phyloP scores from a whole-genome alignment of 129 eudicot species.

The Cynara cardunculus region DNA sequence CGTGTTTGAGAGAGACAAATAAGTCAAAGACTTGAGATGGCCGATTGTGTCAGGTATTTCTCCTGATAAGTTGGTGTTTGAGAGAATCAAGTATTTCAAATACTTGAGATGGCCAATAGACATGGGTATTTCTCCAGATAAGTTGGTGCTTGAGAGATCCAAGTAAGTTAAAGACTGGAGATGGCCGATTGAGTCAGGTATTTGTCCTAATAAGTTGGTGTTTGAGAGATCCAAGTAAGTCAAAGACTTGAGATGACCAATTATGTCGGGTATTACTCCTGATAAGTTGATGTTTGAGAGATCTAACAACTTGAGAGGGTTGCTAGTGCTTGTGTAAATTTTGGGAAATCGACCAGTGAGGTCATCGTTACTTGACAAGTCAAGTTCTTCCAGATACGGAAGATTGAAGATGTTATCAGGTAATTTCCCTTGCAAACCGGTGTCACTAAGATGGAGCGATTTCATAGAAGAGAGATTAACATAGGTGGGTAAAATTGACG shows the following conservation, averaged over 20 bases:
- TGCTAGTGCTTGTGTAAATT: neutral
- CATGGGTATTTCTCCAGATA: neutral
- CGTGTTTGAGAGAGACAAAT: neutral
- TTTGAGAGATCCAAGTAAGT: neutral
- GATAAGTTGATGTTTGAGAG: neutral
- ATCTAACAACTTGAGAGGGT: neutral
- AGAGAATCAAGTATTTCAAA: neutral
- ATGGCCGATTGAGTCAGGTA: neutral
- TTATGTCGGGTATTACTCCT: neutral
- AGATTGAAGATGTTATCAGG: neutral
- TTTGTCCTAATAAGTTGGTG: neutral
- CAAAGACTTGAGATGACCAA: neutral
- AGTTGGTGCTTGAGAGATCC: neutral
- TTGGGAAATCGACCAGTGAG: neutral
- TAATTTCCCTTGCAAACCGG: neutral
- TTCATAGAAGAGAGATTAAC: neutral
- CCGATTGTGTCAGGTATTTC: conserved; percentile 10
- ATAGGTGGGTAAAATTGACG: neutral
- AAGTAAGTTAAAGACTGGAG: neutral
- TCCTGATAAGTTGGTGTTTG: neutral
- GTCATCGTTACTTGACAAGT: neutral
- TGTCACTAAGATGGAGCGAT: neutral
- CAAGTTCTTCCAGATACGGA: neutral
- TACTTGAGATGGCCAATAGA: neutral
- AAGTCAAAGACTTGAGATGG: neutral